A percentile compares a stretch with the other conserved stretches of the same genome.
phyloP scores from a whole-genome alignment of 257 asterid genomes.

The Scutellaria baicalensis region DNA sequence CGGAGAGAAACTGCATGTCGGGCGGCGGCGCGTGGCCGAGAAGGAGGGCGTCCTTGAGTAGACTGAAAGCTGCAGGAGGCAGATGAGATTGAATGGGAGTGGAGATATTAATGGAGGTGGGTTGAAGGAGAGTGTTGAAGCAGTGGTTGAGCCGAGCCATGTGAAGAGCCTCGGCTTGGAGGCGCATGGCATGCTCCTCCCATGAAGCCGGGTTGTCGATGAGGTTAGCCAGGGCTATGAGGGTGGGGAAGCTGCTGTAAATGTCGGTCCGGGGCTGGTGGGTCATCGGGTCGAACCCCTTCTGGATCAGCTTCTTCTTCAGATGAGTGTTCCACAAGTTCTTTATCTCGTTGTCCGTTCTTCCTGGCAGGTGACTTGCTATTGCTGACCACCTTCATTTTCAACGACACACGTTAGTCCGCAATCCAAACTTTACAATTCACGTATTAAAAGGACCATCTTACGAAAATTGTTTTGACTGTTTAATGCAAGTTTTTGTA shows the following conservation, averaged over 20 bases:
- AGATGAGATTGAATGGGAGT: no score
- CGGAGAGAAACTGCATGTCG: slow-evolving; percentile 19
- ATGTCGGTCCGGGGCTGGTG: slow-evolving; percentile 73
- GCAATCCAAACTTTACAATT: no score
- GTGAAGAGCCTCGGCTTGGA: slow-evolving; percentile 54
- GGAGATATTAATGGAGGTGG: not conserved
- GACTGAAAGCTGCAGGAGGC: slow-evolving; percentile 21
- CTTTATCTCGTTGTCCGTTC: slow-evolving; percentile 84
- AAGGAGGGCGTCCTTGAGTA: slow-evolving; percentile 21
- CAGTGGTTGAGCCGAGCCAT: slow-evolving; percentile 56
- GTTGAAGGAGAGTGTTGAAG: slow-evolving; percentile 43
- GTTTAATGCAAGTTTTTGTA: no score
- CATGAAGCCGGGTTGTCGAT: slow-evolving; percentile 48
- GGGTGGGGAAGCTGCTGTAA: slow-evolving; percentile 57
- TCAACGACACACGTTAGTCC: no score
- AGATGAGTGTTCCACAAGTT: slow-evolving; percentile 86
- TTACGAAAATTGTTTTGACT: no score
- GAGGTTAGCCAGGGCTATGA: slow-evolving; percentile 66
- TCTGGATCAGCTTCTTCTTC: slow-evolving; percentile 72
- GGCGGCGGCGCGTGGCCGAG: slow-evolving; percentile 22
- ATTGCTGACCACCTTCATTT: slow-evolving; percentile 78
- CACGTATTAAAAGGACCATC: no score
- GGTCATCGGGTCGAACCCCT: slow-evolving; percentile 90
- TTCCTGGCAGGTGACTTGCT: slow-evolving; percentile 69
- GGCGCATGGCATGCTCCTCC: slow-evolving; percentile 55